Base-by-base conservation (phyloP, 441 rosid species). In the Manihot esculenta region DNA sequence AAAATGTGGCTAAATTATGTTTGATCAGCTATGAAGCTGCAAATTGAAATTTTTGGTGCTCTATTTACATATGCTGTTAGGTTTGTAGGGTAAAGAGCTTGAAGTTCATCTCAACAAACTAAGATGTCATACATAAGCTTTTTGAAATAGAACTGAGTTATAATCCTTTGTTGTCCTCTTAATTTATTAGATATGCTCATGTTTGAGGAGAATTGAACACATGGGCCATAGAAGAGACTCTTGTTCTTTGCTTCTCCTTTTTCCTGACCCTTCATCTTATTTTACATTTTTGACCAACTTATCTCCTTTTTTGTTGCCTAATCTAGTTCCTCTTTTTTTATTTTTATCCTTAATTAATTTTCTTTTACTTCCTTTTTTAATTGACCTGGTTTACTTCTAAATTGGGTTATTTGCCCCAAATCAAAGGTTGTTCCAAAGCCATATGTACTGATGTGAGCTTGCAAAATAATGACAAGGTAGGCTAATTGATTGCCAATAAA, bases 401-500 rank as follows among this genome's bases (percentile, higher is more conserved):
- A 12, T 51, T 59, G 20, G 63, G 63, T 23, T 27, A 59, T 45
- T 51, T 70, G 71, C 30, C 61, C 49, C 74, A 60, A 49, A 42
- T 30, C 26, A 72, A 62, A 69, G 61, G 56, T 47, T 60, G 61
- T 59, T 74, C 70, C 21, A 53, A 50, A 51, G 53, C 71, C 38
- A 14, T 56, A 10, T 15, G 17, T 30, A 63, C 62, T 5, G 77
- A 77, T 70, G 30, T 54, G 65, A 48, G 44, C 49, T 64, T 64
- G 62, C 75, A 63, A 76, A 66, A 64, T 47, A 60, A 71, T 58
- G 77, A 68, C 55, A 71, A 85, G 89, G 89, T 87, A 78, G 30
- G 83, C 72, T 44, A 20, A 30, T 50, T 67, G 14, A 64, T 65
- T 72, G 50, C 72, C 60, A 8, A 42, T 61, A 45, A 50, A 17